Base-by-base conservation (phyloP, 306 rosid genomes). In the Psophocarpus tetragonolobus region DNA sequence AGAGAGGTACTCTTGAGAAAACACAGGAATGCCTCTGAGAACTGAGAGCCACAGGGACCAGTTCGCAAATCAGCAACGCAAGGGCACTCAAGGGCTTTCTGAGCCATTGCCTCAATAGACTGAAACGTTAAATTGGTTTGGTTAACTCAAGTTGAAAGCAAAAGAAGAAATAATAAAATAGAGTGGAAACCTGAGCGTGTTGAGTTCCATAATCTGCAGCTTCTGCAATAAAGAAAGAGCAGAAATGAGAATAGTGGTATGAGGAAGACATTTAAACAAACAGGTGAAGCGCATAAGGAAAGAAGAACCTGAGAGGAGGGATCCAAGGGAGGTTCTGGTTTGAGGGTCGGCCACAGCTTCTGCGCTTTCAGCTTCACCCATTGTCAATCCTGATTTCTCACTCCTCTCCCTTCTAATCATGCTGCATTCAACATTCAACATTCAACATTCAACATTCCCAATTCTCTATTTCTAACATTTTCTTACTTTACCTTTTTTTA, bases 1-100 rank as follows among this genome's bases (percentile, higher is more conserved):
- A 87, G 93, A 12, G 93, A 78, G 13, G 90, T 86, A 74, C 98
- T 92, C 91, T 89, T 95, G 79, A 95, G 90, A 81, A 87, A 95
- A 80, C 97, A 95, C 3, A 91, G 83, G 80, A 95, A 95, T 11
- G 97, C 93, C 69, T 95, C 87, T 1, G 97, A 88, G 79, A 95
- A 95, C 78, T 88, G 97, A 79, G 20, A 77, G 44, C 97, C 97
- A 47, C 97, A 95, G 2, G 90, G 73, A 80, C 97, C 98, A 60
- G 66, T 91, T 72, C 91, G 90, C 79, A 95, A 80, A 77, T 91
- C 96, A 27, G 97, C 93, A 80, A 92, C 88, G 87, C 98, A 95
- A 80, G 98, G 97, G 72, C 98, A 95, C 61, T 92, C 93, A 51
- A 95, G 83, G 67, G 97, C 96, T 82, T 87, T 92, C 86, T 89